Evolutionary conservation across 352 stramenopile genomes (phyloP), one percentile per base, ranked within the genome.

Genomic region (Aphanomyces stellatus): DNA sequence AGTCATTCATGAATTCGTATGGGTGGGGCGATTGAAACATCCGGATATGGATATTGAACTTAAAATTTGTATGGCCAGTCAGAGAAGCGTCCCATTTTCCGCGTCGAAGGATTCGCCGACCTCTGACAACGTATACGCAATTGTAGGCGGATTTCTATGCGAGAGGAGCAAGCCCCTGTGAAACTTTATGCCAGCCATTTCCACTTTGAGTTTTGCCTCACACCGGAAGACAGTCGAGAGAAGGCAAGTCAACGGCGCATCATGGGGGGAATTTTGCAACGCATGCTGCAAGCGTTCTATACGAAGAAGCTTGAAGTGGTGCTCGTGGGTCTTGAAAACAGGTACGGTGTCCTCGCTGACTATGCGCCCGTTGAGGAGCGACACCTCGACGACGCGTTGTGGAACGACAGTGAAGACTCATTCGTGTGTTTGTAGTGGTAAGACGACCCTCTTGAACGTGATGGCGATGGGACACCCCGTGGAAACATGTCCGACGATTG

Each of bases 281-380:
- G 93, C 79, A 91, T 98, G 75, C 85, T 98, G 46, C 88, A 98
- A 59, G 82, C 92, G 46, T 98, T 98, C 75, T 98, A 98, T 85
- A 98, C 92, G 17, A 98, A 98, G 80, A 98, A 98, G 80, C 81
- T 96, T 69, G 88, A 96, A 69, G 96, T 99, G 56, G 95, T 98
- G 60, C 84, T 99, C n/a, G 96, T 99, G 51, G 95, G 95, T 31
- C 87, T 99, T 46, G 94, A 98, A 70, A 98, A 98, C 80, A 95
- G 88, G 89, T 96, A 57, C 8, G 10, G 27, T 74, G n/a, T n/a
- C n/a, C n/a, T n/a, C n/a, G n/a, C n/a, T n/a, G n/a, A n/a, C n/a
- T n/a, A 46, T 46, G 13, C 37, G 37, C 13, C 37, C 13, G 37
- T 24, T 63, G 7, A 11, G 40, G 27, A 11, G 30, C 31, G 42